Evolutionary conservation across 2,329 filamentous ascomycete genomes (phyloP), one percentile per base, ranked within the genome.

Genomic region (Aplosporella prunicola): DNA sequence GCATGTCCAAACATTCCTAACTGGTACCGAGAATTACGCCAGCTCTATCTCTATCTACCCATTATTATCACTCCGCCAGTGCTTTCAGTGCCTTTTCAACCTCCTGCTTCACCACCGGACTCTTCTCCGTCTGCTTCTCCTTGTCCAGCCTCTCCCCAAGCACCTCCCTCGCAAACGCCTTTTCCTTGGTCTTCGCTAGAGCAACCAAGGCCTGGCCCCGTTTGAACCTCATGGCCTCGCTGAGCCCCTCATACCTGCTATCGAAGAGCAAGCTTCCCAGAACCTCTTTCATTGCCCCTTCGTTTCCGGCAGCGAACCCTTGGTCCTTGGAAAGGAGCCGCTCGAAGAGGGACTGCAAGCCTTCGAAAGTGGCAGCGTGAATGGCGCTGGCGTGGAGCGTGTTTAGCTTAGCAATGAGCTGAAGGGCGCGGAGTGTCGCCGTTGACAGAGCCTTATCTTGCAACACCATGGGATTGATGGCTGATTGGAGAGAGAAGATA

Each of bases 141-240:
- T 51, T 43, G 17, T 38, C 25, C 31, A 34, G 39, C 16, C 43
- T 46, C 28, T 36, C 47, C 40, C 49, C 43, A 10, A 35, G 42
- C 16, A 51, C 32, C 41, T 45, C 46, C 22, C 27, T 43, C 24
- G 39, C 41, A 16, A 39, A 47, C 3, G 42, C 41, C 17, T 35
- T 35, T 28, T 38, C 34, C 13, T 25, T 26, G 4, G 42, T 32
- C 40, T 46, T 52, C 2, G 41, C 44, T 15, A 51, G 28, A 2
- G 36, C 45, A 5, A 49, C 33, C 20, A 55, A 32, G 4, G 52
- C 51, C 24, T 56, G 46, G 2, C 51, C 52, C 10, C 52, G 37
- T 44, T 50, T 49, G 31, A 52, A 31, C 20, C 52, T 40, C 40
- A 51, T 49, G 5, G 49, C 51, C 43, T 55, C 53, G 4, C 47